Conservation (phyloP, 2,329 filamentous ascomycete genomes). For the Sarocladiaceae sp. region DNA sequence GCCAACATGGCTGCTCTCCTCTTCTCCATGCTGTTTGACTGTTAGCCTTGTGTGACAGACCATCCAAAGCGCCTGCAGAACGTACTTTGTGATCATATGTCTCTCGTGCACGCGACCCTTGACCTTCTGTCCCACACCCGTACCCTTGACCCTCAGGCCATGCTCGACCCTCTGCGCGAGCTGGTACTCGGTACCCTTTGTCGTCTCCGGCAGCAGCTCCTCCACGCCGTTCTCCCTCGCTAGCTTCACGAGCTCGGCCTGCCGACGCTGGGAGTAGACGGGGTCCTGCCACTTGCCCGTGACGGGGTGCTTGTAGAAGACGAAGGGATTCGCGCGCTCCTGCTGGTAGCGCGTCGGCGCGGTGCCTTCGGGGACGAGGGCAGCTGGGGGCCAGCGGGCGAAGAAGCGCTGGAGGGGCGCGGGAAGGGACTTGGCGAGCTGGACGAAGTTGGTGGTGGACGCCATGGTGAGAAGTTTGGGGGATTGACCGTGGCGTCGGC, state of each 20-base stretch:
- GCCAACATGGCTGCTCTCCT: conserved; percentile 87
- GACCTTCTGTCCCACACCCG: conserved; percentile 83
- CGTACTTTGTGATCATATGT: conserved; percentile 67
- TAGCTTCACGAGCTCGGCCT: conserved; percentile 86
- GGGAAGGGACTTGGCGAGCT: conserved; percentile 67
- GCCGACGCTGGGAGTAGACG: conserved; percentile 73
- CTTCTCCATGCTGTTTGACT: conserved; percentile 63
- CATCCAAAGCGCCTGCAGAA: conserved; percentile 14
- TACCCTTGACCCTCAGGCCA: conserved; percentile 82
- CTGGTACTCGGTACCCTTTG: conserved; percentile 67
- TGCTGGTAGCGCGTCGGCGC: conserved; percentile 46
- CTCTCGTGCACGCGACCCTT: conserved; percentile 96
- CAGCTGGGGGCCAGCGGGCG: conserved; percentile 74
- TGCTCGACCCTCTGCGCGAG: conserved; percentile 68
- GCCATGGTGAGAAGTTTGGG: conserved; percentile 24
- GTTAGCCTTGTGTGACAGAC: conserved; percentile 22
- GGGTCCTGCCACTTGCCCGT: conserved; percentile 83
- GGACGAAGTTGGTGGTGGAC: conserved; percentile 35
- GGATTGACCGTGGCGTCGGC: conserved; percentile 15
- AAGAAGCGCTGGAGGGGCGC: conserved; percentile 79
- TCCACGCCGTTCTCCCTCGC: conserved; percentile 73
- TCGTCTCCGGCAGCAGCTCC: conserved; percentile 68
- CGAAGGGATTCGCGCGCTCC: conserved; percentile 71
- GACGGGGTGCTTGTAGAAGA: conserved; percentile 66
- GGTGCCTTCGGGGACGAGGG: conserved; percentile 44